Evolutionary conservation across 805 yeast species (phyloP).

Genomic region (Yamadazyma sp.): DNA sequence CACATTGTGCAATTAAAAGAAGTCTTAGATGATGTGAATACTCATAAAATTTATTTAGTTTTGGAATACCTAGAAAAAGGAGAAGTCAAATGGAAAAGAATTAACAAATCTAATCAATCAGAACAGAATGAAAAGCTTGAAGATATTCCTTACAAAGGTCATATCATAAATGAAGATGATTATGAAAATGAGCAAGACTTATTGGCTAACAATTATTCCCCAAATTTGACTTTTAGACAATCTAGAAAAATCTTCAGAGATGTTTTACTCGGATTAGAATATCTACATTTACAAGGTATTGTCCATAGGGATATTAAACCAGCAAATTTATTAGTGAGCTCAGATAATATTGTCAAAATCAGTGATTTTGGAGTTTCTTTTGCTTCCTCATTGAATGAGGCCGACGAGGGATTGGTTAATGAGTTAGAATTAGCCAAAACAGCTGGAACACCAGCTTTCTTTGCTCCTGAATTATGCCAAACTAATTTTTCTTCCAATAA

Average conservation of each 20-base stretch:
- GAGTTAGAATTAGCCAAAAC: slow-evolving; percentile 90
- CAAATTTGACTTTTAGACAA: slow-evolving; percentile 64
- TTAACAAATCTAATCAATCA: slow-evolving; percentile 3
- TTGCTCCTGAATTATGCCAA: slow-evolving; percentile 88
- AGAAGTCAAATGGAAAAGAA: slow-evolving; percentile 75
- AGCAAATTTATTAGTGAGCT: slow-evolving; percentile 75
- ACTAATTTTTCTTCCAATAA: slow-evolving; percentile 41
- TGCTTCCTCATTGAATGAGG: slow-evolving; percentile 46
- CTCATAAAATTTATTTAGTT: slow-evolving; percentile 85
- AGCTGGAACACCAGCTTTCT: slow-evolving; percentile 96
- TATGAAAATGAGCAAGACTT: slow-evolving; percentile 17
- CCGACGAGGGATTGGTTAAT: slow-evolving; percentile 41
- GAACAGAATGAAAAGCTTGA: slow-evolving; percentile 21
- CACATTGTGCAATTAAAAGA: slow-evolving; percentile 43
- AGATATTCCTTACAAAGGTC: slow-evolving; percentile 40
- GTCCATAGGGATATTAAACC: slow-evolving; percentile 96
- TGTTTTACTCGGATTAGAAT: slow-evolving; percentile 83
- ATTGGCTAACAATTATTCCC: slow-evolving; percentile 36
- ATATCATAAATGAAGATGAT: slow-evolving; percentile 12
- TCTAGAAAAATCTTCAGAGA: slow-evolving; percentile 76
- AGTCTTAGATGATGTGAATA: slow-evolving; percentile 79
- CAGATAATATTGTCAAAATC: slow-evolving; percentile 76
- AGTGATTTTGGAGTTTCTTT: slow-evolving; percentile 97
- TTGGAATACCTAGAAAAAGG: slow-evolving; percentile 89
- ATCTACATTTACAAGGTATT: slow-evolving; percentile 84